These are phyloP conservation scores for Coemansia sp. DNA, from an alignment of 192 early-diverging fungal species.

Conservation along the genomic window DNA sequence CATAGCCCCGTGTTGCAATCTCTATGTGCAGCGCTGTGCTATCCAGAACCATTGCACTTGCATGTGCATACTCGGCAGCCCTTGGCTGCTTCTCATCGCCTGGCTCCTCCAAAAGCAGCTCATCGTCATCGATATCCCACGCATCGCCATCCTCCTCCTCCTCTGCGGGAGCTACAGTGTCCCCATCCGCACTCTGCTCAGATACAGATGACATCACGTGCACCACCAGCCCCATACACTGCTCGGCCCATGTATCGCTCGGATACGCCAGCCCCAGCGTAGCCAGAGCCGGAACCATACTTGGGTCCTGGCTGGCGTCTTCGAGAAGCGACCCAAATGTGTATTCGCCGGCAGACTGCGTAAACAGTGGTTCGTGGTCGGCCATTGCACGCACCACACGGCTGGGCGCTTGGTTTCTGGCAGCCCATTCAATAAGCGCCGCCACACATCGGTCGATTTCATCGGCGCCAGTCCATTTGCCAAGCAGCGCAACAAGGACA, in stretches of 20 bases:
- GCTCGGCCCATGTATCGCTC: constrained; percentile 26
- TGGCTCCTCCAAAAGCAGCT: constrained; percentile 13
- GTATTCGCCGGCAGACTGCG: not conserved
- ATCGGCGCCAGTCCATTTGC: constrained; percentile 5
- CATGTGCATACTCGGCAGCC: constrained; percentile 6
- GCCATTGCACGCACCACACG: constrained; percentile 10
- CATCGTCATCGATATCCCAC: constrained; percentile 36
- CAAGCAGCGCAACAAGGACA: constrained; percentile 20
- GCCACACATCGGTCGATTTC: constrained; percentile 9
- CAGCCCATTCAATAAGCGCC: constrained; percentile 20
- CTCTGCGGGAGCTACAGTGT: not conserved
- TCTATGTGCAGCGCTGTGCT: constrained; percentile 20
- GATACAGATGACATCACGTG: constrained; percentile 3
- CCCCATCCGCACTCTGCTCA: not conserved
- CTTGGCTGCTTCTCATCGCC: not conserved
- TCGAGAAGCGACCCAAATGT: constrained; percentile 15
- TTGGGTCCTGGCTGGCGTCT: constrained; percentile 2
- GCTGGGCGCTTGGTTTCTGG: constrained; percentile 5
- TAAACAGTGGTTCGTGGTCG: constrained; percentile 5
- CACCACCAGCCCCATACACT: constrained; percentile 28
- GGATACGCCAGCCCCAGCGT: constrained; percentile 28
- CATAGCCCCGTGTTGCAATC: constrained; percentile 20
- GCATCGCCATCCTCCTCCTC: constrained; percentile 18
- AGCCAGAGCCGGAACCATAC: constrained; percentile 20
- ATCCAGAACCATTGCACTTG: constrained; percentile 14